Base-by-base conservation (phyloP, 2,329 filamentous ascomycete species). In the Trichoderma sp. region DNA sequence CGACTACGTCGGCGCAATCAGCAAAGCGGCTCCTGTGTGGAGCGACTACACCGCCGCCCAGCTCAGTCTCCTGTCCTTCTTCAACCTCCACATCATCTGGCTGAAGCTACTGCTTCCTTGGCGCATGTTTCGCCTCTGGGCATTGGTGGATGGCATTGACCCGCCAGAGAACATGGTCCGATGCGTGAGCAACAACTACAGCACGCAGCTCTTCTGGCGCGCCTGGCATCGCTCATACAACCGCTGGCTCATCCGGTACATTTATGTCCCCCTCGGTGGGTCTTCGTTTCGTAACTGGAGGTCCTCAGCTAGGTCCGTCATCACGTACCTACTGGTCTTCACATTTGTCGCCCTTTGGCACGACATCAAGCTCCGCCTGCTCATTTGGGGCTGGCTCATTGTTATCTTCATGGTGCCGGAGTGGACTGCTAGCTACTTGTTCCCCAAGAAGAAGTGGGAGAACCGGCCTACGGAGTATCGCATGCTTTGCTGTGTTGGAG, bases 101-200 rank as follows among this genome's bases (percentile, higher is more conserved):
- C 87, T 99, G 61, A 99, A 99, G 81, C 90, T 99, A 1, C 90
- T 99, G 5, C 89, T 99, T 8, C 96, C 96, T 1, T 99, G 95
- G 95, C 92, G 96, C n/a, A 92, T 98, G 81, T 98, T 98, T 88
- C 93, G 97, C 5, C 89, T 99, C n/a, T 99, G 96, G 96, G 87
- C 93, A 0, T 87, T 99, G 4, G 80, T 95, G 18, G 96, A 99
- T 80, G 93, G 93, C 73, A 90, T 99, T 76, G 96, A 99, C 79
- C 94, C 96, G 0, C 95, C 96, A 0, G 96, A 99, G 83, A 99
- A 99, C 83, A 98, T 99, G 94, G 89, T 98, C 70, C 93, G 96
- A 76, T 99, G 97, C 82, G 94, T 98, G 83, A 95, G 91, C 78
- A 90, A 99, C 84, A 98, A 98, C 81, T 98, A 95, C 84, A 95